These are phyloP conservation scores for Hanseniaspora jakobsenii DNA, from an alignment of 805 yeast species.

Conservation along the genomic window DNA sequence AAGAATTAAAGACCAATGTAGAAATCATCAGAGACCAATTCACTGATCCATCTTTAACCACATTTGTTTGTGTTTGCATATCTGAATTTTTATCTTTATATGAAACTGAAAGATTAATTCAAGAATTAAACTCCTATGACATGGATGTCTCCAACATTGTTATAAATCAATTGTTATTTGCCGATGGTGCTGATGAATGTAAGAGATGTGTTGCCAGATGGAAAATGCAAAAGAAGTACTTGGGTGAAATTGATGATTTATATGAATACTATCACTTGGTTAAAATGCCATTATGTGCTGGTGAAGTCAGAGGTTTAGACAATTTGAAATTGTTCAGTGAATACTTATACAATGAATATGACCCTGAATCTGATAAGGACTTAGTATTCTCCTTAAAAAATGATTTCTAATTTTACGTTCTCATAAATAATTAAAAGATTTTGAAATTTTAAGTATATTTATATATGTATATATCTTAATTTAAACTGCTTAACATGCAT, in stretches of 20 bases:
- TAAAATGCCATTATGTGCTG: conserved; percentile 87
- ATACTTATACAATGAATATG: conserved; percentile 66
- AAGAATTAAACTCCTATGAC: conserved; percentile 84
- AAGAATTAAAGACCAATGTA: conserved; percentile 68
- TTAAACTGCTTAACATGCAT: no score
- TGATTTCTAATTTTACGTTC: conserved; percentile 30
- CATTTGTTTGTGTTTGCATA: conserved; percentile 92
- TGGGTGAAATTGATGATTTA: conserved; percentile 88
- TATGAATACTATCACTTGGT: conserved; percentile 96
- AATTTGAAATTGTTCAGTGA: conserved; percentile 74
- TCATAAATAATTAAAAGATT: conserved; percentile 15
- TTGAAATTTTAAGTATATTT: not conserved
- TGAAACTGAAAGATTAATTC: conserved; percentile 96
- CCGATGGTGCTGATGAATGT: conserved; percentile 65
- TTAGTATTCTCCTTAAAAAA: conserved; percentile 18
- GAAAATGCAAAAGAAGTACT: conserved; percentile 90
- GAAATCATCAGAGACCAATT: conserved; percentile 86
- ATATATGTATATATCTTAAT: no score
- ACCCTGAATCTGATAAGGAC: conserved; percentile 43
- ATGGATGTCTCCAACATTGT: conserved; percentile 96
- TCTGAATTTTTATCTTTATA: conserved; percentile 91
- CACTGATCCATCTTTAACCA: conserved; percentile 90
- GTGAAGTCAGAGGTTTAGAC: conserved; percentile 87
- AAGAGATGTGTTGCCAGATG: conserved; percentile 84
- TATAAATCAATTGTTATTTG: conserved; percentile 84